A percentile compares a stretch with the other conserved stretches of the same genome.
Conservation (phyloP, 2,329 filamentous ascomycete genomes). For the Dactylonectria estremocensis region DNA sequence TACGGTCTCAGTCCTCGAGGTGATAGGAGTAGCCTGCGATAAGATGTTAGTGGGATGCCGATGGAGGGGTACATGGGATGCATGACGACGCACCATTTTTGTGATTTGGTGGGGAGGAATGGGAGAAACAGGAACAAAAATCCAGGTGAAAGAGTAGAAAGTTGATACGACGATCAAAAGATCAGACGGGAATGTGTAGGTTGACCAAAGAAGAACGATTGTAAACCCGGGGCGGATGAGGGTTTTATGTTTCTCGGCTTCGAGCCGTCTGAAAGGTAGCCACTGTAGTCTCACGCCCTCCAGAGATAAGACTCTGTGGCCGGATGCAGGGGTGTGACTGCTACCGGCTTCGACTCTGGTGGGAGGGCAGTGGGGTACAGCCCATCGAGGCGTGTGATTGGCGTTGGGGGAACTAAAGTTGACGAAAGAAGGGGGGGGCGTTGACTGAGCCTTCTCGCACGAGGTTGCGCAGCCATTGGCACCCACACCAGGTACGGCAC, state of each 20-base stretch:
- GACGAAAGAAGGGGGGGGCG: conserved; percentile 34
- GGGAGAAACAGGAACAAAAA: conserved; percentile 9
- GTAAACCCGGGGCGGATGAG: conserved; percentile 41
- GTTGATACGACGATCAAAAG: conserved; percentile 42
- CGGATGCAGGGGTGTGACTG: conserved; percentile 50
- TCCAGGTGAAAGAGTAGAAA: conserved; percentile 16
- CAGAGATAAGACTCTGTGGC: conserved; percentile 48
- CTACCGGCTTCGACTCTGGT: conserved; percentile 43
- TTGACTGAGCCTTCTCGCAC: conserved; percentile 25
- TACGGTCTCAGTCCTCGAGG: conserved; percentile 53
- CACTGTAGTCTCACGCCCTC: conserved; percentile 31
- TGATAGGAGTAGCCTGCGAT: conserved; percentile 36
- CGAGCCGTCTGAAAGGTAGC: conserved; percentile 37
- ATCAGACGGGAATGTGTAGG: conserved; percentile 43
- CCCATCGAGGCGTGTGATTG: conserved; percentile 38
- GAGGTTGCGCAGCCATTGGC: conserved; percentile 29
- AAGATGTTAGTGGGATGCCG: conserved; percentile 34
- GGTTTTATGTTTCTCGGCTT: conserved; percentile 49
- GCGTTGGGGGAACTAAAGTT: conserved; percentile 18
- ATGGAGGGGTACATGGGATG: conserved; percentile 26
- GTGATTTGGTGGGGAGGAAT: conserved; percentile 19
- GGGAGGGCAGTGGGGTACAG: conserved; percentile 32
- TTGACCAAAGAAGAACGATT: conserved; percentile 36
- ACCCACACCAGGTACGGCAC: conserved; percentile 18
- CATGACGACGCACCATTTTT: conserved; percentile 43